phyloP scores from a whole-genome alignment of 2,329 filamentous ascomycete species.

The Alternaria ventricosa region DNA sequence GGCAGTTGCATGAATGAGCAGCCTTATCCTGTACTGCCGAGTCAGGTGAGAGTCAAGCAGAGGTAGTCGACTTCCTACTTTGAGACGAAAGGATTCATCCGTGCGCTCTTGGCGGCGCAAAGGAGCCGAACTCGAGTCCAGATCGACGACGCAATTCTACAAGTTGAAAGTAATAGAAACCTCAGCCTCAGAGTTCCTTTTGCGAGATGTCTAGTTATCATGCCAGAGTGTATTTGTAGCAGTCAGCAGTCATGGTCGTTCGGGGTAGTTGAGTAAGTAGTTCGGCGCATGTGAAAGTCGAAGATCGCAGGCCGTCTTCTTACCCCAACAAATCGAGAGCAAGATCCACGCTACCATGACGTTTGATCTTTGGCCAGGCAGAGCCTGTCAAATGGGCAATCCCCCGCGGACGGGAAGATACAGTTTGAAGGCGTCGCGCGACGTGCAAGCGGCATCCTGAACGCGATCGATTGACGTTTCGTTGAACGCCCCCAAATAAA shows the following conservation, averaged over 20 bases:
- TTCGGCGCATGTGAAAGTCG: not conserved
- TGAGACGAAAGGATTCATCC: slow-evolving; percentile 11
- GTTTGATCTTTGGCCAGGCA: not conserved
- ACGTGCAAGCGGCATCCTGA: not conserved
- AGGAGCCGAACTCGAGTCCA: slow-evolving; percentile 22
- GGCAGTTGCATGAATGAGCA: slow-evolving; percentile 12
- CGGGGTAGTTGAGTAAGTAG: not conserved
- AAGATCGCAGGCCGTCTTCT: not conserved
- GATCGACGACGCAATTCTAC: slow-evolving; percentile 22
- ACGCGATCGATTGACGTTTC: not conserved
- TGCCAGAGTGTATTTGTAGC: not conserved
- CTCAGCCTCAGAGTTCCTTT: not conserved
- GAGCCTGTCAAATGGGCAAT: not conserved
- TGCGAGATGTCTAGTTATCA: not conserved
- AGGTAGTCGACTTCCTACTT: slow-evolving; percentile 4
- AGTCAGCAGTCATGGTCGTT: not conserved
- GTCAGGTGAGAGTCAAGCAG: slow-evolving; percentile 5
- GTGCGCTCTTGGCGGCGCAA: slow-evolving; percentile 25
- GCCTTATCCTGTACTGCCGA: slow-evolving; percentile 4
- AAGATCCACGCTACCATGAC: not conserved
- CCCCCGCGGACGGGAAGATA: not conserved
- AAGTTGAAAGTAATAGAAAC: slow-evolving; percentile 5
- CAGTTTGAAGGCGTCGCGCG: not conserved
- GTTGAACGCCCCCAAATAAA: slow-evolving; percentile 9
- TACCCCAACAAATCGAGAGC: not conserved